phyloP scores from a whole-genome alignment of 1,284 basidiomycete species.

The Cryptococcus maquisensis region DNA sequence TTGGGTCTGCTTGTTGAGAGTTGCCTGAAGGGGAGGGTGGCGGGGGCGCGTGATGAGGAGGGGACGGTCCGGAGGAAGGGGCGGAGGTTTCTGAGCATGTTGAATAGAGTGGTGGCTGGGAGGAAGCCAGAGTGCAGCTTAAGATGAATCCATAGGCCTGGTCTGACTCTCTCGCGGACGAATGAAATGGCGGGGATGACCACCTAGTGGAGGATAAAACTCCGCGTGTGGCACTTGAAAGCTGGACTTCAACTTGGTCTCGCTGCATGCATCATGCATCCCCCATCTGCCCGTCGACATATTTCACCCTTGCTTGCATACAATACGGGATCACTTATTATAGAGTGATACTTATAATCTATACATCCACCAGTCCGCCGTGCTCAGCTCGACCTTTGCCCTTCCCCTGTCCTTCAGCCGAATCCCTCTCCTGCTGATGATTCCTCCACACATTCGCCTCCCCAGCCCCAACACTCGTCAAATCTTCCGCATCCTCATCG shows the following conservation, averaged over 20 bases:
- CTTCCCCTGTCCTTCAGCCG: slow-evolving; percentile 6
- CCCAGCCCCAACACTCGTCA: slow-evolving; percentile 18
- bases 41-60: slow-evolving; percentile 11
- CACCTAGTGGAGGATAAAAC: neutral
- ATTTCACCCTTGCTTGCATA: neutral
- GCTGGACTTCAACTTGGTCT: neutral
- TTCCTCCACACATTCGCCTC: slow-evolving; percentile 39
- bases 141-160: neutral
- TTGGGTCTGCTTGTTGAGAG: slow-evolving; percentile 16
- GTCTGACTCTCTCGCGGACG: no score
- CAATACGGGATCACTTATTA: neutral
- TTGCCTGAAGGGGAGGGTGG: slow-evolving; percentile 14
- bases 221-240: slow-evolving; percentile 12
- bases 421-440: slow-evolving; percentile 1
- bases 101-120: slow-evolving; percentile 4
- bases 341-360: neutral
- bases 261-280: neutral
- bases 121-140: neutral
- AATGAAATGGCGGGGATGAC: slow-evolving; percentile 3
- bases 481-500: slow-evolving; percentile 36
- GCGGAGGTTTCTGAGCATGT: slow-evolving; percentile 41
- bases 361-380: slow-evolving; percentile 39
- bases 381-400: slow-evolving; percentile 26
- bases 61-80: slow-evolving; percentile 33
- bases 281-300: neutral